Evolutionary conservation across 2,329 filamentous ascomycete genomes (phyloP).

Genomic region (Knoxdaviesia capensis): DNA sequence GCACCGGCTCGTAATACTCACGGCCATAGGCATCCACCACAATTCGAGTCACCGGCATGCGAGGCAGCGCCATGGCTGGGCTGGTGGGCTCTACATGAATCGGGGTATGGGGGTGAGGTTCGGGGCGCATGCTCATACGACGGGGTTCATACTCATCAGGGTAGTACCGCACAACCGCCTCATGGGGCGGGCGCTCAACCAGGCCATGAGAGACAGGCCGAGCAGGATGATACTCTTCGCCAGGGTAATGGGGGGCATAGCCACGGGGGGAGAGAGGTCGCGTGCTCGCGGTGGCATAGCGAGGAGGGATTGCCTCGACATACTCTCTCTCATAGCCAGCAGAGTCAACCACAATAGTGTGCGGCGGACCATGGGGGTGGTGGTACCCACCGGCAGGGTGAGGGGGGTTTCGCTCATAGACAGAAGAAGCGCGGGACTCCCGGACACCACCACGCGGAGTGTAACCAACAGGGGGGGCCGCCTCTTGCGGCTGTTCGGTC

Average conservation of each 20-base stretch:
- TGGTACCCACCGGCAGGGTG: too few relatives aligned
- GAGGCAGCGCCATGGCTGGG: slow-evolving; percentile 29
- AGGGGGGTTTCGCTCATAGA: too few relatives aligned
- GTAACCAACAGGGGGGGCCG: too few relatives aligned
- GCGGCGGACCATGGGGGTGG: too few relatives aligned
- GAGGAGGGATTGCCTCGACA: neutral
- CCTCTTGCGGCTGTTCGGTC: too few relatives aligned
- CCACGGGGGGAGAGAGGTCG: slow-evolving; percentile 14
- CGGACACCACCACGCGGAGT: too few relatives aligned
- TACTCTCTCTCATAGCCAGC: too few relatives aligned
- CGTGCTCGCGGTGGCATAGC: slow-evolving; percentile 4
- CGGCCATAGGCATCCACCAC: slow-evolving; percentile 69
- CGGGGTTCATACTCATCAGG: slow-evolving; percentile 1
- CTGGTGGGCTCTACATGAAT: neutral
- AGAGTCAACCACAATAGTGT: too few relatives aligned
- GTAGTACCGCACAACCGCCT: neutral
- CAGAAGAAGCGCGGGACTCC: too few relatives aligned
- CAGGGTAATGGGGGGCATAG: slow-evolving; percentile 16
- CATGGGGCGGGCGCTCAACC: neutral
- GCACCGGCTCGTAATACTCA: slow-evolving; percentile 45
- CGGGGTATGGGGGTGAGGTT: too few relatives aligned
- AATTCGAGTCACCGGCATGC: slow-evolving; percentile 41
- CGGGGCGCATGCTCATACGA: too few relatives aligned
- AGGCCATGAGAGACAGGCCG: slow-evolving; percentile 20
- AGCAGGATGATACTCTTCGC: slow-evolving; percentile 16